Percentiles rank a stretch among this genome's conserved stretches.
These are phyloP conservation scores for Penicillium samsonianum DNA, from an alignment of 495 filamentous ascomycete species.

Conservation along the genomic window DNA sequence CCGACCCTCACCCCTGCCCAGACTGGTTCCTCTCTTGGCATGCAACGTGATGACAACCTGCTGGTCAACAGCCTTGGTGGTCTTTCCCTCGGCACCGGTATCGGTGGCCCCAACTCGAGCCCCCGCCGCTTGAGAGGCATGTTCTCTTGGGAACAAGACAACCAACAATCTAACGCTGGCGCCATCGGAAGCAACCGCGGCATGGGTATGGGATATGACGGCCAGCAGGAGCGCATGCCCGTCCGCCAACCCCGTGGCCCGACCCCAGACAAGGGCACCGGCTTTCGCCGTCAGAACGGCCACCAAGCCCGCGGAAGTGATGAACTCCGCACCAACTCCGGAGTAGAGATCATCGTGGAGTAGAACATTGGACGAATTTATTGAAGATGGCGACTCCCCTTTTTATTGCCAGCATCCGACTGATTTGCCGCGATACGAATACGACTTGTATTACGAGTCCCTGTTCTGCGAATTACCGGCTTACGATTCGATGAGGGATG, in stretches of 20 bases:
- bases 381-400: constrained; percentile 31
- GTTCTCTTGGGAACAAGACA: constrained; percentile 67
- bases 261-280: constrained; percentile 70
- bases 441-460: constrained; percentile 53
- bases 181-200: constrained; percentile 88
- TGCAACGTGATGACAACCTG: constrained; percentile 64
- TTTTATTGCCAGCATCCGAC: constrained; percentile 41
- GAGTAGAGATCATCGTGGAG: constrained; percentile 60
- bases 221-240: constrained; percentile 66
- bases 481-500: constrained; percentile 60
- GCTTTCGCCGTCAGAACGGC: constrained; percentile 78
- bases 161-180: constrained; percentile 58
- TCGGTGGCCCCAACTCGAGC: constrained; percentile 59
- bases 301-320: constrained; percentile 82
- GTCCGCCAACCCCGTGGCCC: constrained; percentile 84
- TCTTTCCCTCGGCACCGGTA: constrained; percentile 62
- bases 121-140: constrained; percentile 63
- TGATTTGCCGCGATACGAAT: constrained; percentile 51
- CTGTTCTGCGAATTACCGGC: constrained; percentile 47
- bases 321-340: constrained; percentile 62
- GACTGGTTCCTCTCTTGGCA: constrained; percentile 58
- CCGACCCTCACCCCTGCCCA: constrained; percentile 77
- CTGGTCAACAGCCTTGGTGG: constrained; percentile 68
- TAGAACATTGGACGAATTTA: constrained; percentile 37
- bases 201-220: constrained; percentile 63